Percentiles rank a stretch among this genome's conserved stretches.
phyloP scores from a whole-genome alignment of 129 eudicot species.

The Helianthus annuus region DNA sequence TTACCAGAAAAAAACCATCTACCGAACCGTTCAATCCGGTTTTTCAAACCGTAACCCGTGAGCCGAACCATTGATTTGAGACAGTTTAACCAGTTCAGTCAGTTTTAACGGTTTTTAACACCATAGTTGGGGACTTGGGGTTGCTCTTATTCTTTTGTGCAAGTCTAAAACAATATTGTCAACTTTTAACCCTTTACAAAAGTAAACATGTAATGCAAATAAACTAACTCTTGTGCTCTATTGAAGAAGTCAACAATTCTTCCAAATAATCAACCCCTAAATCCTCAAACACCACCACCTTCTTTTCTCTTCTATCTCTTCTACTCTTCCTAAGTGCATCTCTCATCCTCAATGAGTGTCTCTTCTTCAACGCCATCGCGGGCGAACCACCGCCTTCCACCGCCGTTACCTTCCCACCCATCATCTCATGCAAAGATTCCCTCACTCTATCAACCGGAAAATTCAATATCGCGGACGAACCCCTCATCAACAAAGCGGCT shows the following conservation, averaged over 20 bases:
- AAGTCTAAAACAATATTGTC: no score
- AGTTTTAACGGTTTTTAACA: no score
- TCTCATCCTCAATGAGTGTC: constrained; percentile 53
- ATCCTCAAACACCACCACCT: constrained; percentile 59
- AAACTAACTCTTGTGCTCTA: constrained; percentile 22
- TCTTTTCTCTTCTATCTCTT: constrained; percentile 35
- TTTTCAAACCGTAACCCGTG: no score
- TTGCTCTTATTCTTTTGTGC: no score
- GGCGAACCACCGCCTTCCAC: constrained; percentile 58
- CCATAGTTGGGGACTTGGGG: no score
- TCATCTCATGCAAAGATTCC: constrained; percentile 62
- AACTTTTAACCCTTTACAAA: no score
- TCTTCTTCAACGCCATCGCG: constrained; percentile 61
- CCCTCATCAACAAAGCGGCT: constrained; percentile 70
- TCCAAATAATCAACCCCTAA: constrained; percentile 77
- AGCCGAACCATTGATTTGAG: no score
- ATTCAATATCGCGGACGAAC: constrained; percentile 54
- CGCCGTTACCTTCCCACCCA: neutral
- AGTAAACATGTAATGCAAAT: neutral
- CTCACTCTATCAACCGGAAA: constrained; percentile 64
- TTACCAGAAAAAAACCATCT: no score
- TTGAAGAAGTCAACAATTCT: constrained; percentile 51
- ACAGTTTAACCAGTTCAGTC: no score
- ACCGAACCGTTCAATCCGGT: no score
- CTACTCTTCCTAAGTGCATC: constrained; percentile 29